Evolutionary conservation across 257 asterid species (phyloP).

Genomic region (Forsythia viridissima): DNA sequence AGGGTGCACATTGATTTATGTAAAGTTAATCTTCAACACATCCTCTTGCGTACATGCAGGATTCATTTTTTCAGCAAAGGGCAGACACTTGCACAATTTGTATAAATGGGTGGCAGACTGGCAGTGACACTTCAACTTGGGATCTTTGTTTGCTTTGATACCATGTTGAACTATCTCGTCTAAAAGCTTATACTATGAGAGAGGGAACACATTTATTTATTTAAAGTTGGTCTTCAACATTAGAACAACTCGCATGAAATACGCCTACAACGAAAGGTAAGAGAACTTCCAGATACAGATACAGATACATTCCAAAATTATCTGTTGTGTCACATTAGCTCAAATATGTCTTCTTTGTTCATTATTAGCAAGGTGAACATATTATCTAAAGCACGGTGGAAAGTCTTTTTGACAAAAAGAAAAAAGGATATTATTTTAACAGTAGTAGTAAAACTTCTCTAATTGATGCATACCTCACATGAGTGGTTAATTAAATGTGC

Average conservation of each 20-base stretch:
- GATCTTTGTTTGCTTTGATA: too few relatives aligned
- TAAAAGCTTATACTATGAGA: background rate
- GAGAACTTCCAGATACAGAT: background rate
- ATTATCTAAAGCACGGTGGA: background rate
- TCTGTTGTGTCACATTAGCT: background rate
- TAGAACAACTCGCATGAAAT: background rate
- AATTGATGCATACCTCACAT: conserved; percentile 71
- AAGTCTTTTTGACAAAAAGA: background rate
- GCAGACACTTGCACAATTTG: too few relatives aligned
- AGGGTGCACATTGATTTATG: too few relatives aligned
- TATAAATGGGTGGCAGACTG: too few relatives aligned
- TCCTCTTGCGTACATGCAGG: too few relatives aligned
- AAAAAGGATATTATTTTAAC: conserved; percentile 7
- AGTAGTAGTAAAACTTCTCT: conserved; percentile 8
- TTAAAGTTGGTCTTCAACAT: background rate
- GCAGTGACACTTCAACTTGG: too few relatives aligned
- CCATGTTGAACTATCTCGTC: background rate
- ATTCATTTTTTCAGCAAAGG: too few relatives aligned
- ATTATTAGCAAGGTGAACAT: background rate
- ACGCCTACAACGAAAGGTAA: background rate
- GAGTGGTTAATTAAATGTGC: conserved; percentile 98
- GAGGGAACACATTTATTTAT: background rate
- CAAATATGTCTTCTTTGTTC: background rate
- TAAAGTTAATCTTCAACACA: too few relatives aligned
- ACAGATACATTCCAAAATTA: background rate